phyloP scores from a whole-genome alignment of 345 rosid genomes.

The Citrus trifoliata region DNA sequence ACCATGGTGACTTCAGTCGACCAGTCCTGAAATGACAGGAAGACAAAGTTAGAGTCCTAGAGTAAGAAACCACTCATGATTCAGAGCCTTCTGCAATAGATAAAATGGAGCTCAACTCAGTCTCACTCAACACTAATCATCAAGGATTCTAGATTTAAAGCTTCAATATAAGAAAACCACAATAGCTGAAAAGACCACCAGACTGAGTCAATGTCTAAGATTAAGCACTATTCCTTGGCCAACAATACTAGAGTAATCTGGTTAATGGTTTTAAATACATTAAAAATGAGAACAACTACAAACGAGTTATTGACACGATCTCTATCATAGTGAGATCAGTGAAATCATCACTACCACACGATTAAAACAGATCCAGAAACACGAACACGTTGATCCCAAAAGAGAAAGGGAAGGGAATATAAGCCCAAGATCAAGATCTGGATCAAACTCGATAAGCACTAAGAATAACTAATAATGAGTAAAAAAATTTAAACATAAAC shows the following conservation, averaged over 20 bases:
- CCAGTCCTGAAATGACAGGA: conserved; percentile 45
- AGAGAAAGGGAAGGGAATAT: neutral
- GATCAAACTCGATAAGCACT: conserved; percentile 16
- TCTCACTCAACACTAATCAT: neutral
- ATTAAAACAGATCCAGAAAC: no score
- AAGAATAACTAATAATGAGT: neutral
- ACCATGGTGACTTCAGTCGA: conserved; percentile 85
- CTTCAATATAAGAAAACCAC: neutral
- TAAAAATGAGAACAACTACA: neutral
- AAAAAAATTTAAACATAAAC: no score
- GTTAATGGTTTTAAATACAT: neutral
- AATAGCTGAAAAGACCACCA: neutral
- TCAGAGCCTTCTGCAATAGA: neutral
- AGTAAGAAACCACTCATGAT: neutral
- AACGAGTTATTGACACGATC: neutral
- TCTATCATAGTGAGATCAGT: no score
- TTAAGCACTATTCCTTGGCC: no score
- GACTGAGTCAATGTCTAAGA: no score
- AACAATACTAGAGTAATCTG: no score
- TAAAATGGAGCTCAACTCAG: neutral
- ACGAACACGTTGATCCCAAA: neutral
- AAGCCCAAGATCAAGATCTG: conserved; percentile 28
- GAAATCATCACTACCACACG: no score
- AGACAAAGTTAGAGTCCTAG: conserved; percentile 1
- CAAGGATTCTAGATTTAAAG: neutral